Percentiles rank a stretch among this genome's conserved stretches.
phyloP scores from a whole-genome alignment of 2,329 filamentous ascomycete genomes.

The Aspergillus sergii region DNA sequence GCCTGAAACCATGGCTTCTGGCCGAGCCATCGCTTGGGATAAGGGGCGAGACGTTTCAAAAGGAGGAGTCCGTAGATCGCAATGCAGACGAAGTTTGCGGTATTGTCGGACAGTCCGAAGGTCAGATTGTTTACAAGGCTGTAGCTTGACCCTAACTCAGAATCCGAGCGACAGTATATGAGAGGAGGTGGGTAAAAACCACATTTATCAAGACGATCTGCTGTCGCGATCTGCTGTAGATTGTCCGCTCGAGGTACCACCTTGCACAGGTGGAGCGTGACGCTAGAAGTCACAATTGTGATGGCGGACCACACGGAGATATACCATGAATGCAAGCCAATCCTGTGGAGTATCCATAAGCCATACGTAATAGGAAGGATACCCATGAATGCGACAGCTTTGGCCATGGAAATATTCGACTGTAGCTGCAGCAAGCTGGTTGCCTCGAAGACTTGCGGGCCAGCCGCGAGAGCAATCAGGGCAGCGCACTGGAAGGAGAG shows the following conservation, averaged over 20 bases:
- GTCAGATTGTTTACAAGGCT: too few relatives aligned
- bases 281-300: background rate
- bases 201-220: constrained; percentile 1
- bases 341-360: background rate
- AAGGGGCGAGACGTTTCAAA: constrained; percentile 1
- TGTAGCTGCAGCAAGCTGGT: background rate
- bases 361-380: constrained; percentile 1
- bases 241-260: background rate
- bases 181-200: background rate
- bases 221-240: background rate
- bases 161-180: background rate
- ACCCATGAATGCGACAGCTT: background rate
- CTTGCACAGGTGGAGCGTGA: background rate
- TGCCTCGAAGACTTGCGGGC: constrained; percentile 1
- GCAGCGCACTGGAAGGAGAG: constrained; percentile 5
- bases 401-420: background rate
- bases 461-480: background rate
- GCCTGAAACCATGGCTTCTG: background rate
- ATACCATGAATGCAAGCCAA: background rate
- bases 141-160: background rate
- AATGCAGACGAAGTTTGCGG: background rate
- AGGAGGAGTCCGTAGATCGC: background rate
- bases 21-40: background rate
- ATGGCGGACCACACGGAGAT: background rate
- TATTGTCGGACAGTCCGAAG: background rate